These are phyloP conservation scores for Hordeum pubiflorum DNA, from an alignment of 202 grass and related monocot genomes.

Conservation along the genomic window DNA sequence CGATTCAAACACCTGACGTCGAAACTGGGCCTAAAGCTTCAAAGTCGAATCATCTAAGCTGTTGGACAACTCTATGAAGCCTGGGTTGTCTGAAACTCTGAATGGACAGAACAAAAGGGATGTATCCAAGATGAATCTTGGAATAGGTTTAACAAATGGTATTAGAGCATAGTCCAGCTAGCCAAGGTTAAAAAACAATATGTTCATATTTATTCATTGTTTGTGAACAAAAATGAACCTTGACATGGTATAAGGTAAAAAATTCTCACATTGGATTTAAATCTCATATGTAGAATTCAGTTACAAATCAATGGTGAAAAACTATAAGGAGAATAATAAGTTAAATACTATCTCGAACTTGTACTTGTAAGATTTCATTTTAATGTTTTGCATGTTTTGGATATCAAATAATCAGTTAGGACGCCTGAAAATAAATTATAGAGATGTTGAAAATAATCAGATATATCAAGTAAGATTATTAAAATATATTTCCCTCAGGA, in stretches of 20 bases:
- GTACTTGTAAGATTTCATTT: not conserved
- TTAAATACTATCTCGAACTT: not conserved
- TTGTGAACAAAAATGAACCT: no score
- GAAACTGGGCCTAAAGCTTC: no score
- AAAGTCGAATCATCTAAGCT: no score
- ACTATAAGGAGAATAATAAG: not conserved
- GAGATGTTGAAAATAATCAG: not conserved
- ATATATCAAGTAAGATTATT: not conserved
- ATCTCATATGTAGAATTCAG: not conserved
- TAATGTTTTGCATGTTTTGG: not conserved
- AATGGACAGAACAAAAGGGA: no score
- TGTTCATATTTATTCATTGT: no score
- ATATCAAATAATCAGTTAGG: not conserved
- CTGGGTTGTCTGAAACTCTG: no score
- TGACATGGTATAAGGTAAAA: no score
- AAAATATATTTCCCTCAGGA: not conserved
- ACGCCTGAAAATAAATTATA: not conserved
- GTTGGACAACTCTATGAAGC: no score
- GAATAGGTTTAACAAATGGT: no score
- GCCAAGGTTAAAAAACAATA: no score
- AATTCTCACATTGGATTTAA: not conserved
- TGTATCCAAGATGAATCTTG: no score
- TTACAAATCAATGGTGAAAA: not conserved
- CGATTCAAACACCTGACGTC: not conserved
- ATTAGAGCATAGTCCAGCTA: no score